A percentile compares a stretch with the other conserved stretches of the same genome.
Conservation (phyloP, 2,329 filamentous ascomycete species). For the Eutypa lata region DNA sequence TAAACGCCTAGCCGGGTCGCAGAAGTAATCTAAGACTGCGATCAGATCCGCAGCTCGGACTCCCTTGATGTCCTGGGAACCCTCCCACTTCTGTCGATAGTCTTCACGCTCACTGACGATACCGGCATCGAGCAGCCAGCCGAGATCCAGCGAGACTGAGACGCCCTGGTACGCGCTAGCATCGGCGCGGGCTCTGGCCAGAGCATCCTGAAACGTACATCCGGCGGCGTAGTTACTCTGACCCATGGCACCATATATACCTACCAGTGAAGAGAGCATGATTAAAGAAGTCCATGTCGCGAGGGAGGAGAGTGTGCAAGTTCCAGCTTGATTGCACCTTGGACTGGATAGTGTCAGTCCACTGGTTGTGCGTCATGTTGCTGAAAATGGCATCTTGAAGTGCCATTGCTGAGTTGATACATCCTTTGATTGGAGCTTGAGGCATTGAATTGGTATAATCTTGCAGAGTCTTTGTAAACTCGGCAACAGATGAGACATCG, state of each 20-base stretch:
- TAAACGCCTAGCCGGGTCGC: neutral
- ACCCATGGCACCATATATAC: neutral
- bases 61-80: neutral
- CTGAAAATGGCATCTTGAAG: slow-evolving; percentile 12
- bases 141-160: neutral
- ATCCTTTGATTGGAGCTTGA: too few relatives aligned
- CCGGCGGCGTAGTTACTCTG: neutral
- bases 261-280: neutral
- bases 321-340: slow-evolving; percentile 15
- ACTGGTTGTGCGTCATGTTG: slow-evolving; percentile 12
- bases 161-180: neutral
- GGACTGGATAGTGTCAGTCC: slow-evolving; percentile 5
- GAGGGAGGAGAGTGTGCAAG: slow-evolving; percentile 5
- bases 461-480: too few relatives aligned
- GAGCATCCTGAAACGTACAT: neutral
- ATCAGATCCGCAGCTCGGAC: neutral
- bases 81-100: neutral
- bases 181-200: neutral
- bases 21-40: neutral
- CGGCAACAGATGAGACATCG: slow-evolving; percentile 21
- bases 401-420: slow-evolving; percentile 38
- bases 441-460: too few relatives aligned
- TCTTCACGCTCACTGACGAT: neutral
- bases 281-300: slow-evolving; percentile 12
- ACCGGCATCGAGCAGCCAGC: neutral